Conservation (phyloP, 2,329 filamentous ascomycete genomes). For the Coniochaeta ligniaria region DNA sequence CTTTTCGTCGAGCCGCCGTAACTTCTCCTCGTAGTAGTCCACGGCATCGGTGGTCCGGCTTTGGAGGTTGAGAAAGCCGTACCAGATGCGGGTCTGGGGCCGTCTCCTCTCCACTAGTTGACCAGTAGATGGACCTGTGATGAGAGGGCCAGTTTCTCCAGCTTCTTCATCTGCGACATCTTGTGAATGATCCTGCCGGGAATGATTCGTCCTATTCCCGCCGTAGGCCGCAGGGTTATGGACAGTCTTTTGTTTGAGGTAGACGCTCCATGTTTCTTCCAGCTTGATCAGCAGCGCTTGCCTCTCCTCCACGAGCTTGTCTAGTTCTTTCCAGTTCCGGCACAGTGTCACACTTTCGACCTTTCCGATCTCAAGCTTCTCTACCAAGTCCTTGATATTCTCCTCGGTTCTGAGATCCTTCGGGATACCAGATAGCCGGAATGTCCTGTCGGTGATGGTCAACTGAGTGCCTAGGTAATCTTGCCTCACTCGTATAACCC, state of each 20-base stretch:
- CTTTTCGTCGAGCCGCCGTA: slow-evolving; percentile 70
- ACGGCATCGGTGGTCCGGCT: slow-evolving; percentile 79
- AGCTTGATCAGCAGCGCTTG: slow-evolving; percentile 60
- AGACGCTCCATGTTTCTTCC: slow-evolving; percentile 76
- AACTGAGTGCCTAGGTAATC: slow-evolving; percentile 89
- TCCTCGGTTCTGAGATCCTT: slow-evolving; percentile 69
- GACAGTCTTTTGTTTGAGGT: slow-evolving; percentile 50
- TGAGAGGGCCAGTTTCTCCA: slow-evolving; percentile 52
- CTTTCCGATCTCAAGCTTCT: slow-evolving; percentile 80
- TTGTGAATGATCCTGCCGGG: slow-evolving; percentile 9
- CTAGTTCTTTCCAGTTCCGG: slow-evolving; percentile 77
- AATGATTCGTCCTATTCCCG: not conserved
- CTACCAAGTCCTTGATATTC: slow-evolving; percentile 78
- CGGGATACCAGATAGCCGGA: slow-evolving; percentile 85
- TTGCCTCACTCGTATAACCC: slow-evolving; percentile 79
- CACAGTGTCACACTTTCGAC: slow-evolving; percentile 86
- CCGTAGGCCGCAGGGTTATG: slow-evolving; percentile 2
- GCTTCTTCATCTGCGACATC: slow-evolving; percentile 32
- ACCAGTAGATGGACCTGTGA: slow-evolving; percentile 34
- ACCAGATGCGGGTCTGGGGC: slow-evolving; percentile 69
- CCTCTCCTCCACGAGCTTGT: slow-evolving; percentile 64
- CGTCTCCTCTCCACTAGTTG: slow-evolving; percentile 41
- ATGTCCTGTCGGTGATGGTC: slow-evolving; percentile 92
- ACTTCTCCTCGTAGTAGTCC: slow-evolving; percentile 85
- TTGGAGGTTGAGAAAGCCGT: slow-evolving; percentile 66